Evolutionary conservation across 2,329 filamentous ascomycete genomes (phyloP).

Genomic region (Bisporella sp.): DNA sequence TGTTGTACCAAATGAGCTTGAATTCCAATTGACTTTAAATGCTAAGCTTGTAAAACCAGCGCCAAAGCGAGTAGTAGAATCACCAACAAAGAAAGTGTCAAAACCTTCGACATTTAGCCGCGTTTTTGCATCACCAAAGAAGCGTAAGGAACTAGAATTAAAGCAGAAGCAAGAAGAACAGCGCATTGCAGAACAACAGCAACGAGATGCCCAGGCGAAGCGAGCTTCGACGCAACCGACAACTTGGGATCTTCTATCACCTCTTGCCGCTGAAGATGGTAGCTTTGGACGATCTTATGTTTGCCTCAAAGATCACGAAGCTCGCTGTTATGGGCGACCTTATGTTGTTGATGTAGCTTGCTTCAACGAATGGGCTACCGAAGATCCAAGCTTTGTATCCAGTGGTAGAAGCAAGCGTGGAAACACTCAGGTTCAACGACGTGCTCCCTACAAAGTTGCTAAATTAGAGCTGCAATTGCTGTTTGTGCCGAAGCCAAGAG

Average conservation of each 20-base stretch:
- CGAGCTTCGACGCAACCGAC: slow-evolving; percentile 58
- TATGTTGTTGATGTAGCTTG: slow-evolving; percentile 84
- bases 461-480: slow-evolving; percentile 91
- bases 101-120: slow-evolving; percentile 89
- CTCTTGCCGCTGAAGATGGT: slow-evolving; percentile 81
- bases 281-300: slow-evolving; percentile 94
- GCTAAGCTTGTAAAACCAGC: slow-evolving; percentile 85
- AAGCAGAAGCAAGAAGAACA: slow-evolving; percentile 79
- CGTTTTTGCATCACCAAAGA: slow-evolving; percentile 90
- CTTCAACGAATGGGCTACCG: slow-evolving; percentile 98
- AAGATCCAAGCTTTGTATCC: slow-evolving; percentile 69
- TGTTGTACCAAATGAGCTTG: slow-evolving; percentile 93
- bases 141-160: slow-evolving; percentile 88
- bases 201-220: slow-evolving; percentile 58
- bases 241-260: slow-evolving; percentile 80
- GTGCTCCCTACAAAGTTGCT: slow-evolving; percentile 93
- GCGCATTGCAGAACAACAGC: slow-evolving; percentile 52
- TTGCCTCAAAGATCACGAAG: slow-evolving; percentile 87
- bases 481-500: slow-evolving; percentile 89
- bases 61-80: slow-evolving; percentile 43
- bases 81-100: slow-evolving; percentile 60
- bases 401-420: slow-evolving; percentile 93
- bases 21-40: slow-evolving; percentile 95
- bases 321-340: slow-evolving; percentile 79
- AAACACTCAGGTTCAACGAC: slow-evolving; percentile 62